Percentiles rank a stretch among this genome's conserved stretches.
Conservation (phyloP, 2,329 filamentous ascomycete species). For the Alternaria panax region DNA sequence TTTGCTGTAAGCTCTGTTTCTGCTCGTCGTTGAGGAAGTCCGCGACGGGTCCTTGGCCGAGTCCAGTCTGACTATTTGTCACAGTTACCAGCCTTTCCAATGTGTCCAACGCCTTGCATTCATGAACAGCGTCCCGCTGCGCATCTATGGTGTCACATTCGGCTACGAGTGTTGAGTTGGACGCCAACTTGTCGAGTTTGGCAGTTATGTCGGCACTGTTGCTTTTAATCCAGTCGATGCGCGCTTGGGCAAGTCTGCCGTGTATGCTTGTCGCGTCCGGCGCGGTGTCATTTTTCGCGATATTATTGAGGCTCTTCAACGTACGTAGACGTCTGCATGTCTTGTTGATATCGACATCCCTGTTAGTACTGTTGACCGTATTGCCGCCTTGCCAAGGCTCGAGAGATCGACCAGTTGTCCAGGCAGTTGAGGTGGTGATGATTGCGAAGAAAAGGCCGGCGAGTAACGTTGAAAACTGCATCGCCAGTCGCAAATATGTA, state of each 20-base stretch:
- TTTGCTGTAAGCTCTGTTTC: constrained; percentile 30
- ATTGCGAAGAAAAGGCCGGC: neutral
- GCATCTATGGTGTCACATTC: constrained; percentile 36
- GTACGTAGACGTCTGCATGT: constrained; percentile 32
- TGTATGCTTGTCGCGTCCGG: constrained; percentile 30
- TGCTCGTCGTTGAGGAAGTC: constrained; percentile 34
- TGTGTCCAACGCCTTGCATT: constrained; percentile 32
- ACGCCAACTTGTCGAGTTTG: constrained; percentile 29
- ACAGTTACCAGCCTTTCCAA: constrained; percentile 29
- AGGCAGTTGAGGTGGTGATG: neutral
- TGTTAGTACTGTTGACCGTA: neutral
- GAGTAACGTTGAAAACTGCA: neutral
- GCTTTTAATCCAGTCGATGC: constrained; percentile 20
- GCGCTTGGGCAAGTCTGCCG: constrained; percentile 17
- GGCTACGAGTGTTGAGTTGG: constrained; percentile 34
- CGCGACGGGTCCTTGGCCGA: constrained; percentile 19
- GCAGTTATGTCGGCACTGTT: constrained; percentile 29
- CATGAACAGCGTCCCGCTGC: constrained; percentile 21
- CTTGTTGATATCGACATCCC: neutral
- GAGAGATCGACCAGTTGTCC: neutral
- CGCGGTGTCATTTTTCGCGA: constrained; percentile 37
- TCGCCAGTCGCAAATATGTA: neutral
- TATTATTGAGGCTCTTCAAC: constrained; percentile 31
- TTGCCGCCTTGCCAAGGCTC: neutral
- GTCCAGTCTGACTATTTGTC: constrained; percentile 32